Conservation (phyloP, 2,329 filamentous ascomycete species). For the Calonectria fujianensis region DNA sequence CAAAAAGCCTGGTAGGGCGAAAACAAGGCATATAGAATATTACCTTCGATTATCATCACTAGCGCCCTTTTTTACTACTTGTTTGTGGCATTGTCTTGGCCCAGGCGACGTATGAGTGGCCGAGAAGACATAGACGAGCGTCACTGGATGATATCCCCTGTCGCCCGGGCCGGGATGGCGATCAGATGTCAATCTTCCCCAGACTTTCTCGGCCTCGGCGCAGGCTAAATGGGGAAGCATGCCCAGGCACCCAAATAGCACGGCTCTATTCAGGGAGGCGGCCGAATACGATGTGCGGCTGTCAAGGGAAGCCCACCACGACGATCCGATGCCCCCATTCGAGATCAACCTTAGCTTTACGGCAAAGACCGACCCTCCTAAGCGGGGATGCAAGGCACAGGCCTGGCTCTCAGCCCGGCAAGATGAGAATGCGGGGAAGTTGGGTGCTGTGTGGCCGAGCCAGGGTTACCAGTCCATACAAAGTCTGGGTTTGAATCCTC, state of each 20-base stretch:
- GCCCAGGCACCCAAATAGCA: conserved; percentile 25
- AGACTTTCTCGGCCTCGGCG: conserved; percentile 36
- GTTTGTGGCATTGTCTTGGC: neutral
- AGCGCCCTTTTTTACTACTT: neutral
- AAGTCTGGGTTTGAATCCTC: neutral
- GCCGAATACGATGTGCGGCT: conserved; percentile 35
- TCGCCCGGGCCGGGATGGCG: conserved; percentile 3
- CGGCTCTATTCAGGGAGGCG: conserved; percentile 2
- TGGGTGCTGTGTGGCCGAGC: conserved; percentile 10
- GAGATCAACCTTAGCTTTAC: neutral
- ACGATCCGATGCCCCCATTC: neutral
- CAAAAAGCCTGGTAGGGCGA: conserved; percentile 20
- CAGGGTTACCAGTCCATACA: neutral
- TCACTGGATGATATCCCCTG: conserved; percentile 14
- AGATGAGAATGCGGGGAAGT: conserved; percentile 33
- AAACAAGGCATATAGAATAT: neutral
- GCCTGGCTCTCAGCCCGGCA: neutral
- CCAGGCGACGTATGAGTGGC: neutral
- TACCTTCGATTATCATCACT: conserved; percentile 6
- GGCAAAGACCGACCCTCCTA: conserved; percentile 15
- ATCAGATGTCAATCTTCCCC: conserved; percentile 37
- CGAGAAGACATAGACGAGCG: neutral
- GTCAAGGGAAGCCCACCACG: conserved; percentile 22
- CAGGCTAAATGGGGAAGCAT: conserved; percentile 10
- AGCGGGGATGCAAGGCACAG: conserved; percentile 33